Evolutionary conservation across 345 rosid species (phyloP).

Genomic region (Raphanus raphanistrum): DNA sequence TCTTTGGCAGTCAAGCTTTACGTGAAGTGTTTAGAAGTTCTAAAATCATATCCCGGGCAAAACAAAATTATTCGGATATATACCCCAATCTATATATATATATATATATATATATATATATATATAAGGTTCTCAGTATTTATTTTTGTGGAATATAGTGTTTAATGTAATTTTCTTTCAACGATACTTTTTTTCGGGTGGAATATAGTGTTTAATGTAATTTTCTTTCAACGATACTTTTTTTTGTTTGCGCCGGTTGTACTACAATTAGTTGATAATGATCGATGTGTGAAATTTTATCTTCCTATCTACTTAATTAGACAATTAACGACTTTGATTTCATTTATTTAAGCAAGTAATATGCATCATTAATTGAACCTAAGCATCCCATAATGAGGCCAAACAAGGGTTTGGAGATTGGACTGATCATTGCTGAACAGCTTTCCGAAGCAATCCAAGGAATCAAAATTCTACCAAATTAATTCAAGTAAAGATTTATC

Average conservation of each 20-base stretch:
- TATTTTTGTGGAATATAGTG: neutral
- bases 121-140: neutral
- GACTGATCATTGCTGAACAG: conserved; percentile 13
- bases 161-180: neutral
- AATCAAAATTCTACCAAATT: neutral
- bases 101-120: no score
- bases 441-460: conserved; percentile 37
- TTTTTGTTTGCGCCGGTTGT: conserved; percentile 3
- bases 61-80: neutral
- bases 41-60: conserved; percentile 6
- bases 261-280: conserved; percentile 1
- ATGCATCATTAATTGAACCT: conserved; percentile 31
- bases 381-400: conserved; percentile 25
- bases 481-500: conserved; percentile 15
- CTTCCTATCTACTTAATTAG: conserved; percentile 14
- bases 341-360: conserved; percentile 37
- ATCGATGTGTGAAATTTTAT: neutral
- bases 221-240: conserved; percentile 1
- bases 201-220: neutral
- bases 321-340: conserved; percentile 30
- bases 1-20: conserved; percentile 35
- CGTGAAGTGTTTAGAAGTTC: conserved; percentile 26
- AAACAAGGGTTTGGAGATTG: conserved; percentile 18
- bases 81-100: neutral
- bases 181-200: neutral